Conservation (phyloP, 1,139 yeast genomes). For the Taphrina communis region DNA sequence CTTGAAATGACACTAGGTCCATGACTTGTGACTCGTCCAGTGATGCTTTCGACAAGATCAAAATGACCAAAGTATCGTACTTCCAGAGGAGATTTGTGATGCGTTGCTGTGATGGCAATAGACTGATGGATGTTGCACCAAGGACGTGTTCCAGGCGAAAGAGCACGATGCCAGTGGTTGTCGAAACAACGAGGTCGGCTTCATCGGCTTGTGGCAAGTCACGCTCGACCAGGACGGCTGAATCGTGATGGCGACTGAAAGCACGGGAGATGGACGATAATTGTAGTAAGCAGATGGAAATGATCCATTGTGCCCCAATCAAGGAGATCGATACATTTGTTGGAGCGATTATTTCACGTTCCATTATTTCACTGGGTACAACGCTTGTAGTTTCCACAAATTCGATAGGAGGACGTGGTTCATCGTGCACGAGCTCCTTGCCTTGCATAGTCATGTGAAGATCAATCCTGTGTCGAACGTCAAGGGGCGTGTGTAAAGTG, state of each 20-base stretch:
- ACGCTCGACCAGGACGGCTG: constrained; percentile 14
- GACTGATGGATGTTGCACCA: not conserved
- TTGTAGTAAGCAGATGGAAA: constrained; percentile 13
- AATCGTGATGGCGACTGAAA: not conserved
- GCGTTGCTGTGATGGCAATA: constrained; percentile 1
- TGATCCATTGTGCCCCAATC: not conserved
- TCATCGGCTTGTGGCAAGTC: constrained; percentile 4
- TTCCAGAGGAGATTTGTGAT: constrained; percentile 1
- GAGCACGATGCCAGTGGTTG: constrained; percentile 5
- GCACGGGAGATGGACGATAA: not conserved
- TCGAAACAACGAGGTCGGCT: constrained; percentile 6
- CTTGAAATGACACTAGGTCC: not conserved
- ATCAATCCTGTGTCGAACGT: not conserved
- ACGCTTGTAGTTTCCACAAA: not conserved
- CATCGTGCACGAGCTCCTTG: not conserved
- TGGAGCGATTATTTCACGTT: not conserved
- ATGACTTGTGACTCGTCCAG: not conserved
- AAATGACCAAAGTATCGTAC: not conserved
- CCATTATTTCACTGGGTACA: too few relatives aligned
- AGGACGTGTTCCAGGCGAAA: constrained; percentile 20
- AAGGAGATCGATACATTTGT: not conserved
- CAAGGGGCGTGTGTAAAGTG: not conserved
- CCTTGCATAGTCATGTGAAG: constrained; percentile 2
- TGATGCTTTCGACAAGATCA: not conserved
- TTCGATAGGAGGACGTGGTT: not conserved